A percentile compares a stretch with the other conserved stretches of the same genome.
These are phyloP conservation scores for Lasiosphaeris hirsuta DNA, from an alignment of 495 filamentous ascomycete genomes.

Conservation along the genomic window DNA sequence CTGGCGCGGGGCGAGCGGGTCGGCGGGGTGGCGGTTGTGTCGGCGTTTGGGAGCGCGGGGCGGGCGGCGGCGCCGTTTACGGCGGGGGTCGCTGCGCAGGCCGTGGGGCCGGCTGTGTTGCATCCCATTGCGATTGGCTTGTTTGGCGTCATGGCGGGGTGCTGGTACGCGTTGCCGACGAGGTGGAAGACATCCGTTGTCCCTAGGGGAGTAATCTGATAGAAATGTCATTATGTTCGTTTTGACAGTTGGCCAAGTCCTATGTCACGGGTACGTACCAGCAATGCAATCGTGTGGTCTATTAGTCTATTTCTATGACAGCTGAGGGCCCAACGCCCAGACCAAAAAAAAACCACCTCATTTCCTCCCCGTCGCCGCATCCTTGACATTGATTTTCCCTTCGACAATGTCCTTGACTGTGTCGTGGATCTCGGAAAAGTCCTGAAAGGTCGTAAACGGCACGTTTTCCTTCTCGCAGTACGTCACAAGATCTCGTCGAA, in stretches of 20 bases:
- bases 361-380: conserved; percentile 37
- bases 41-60: conserved; percentile 69
- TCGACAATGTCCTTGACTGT: conserved; percentile 70
- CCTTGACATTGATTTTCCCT: conserved; percentile 51
- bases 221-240: conserved; percentile 30
- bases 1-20: conserved; percentile 62
- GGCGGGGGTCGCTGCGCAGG: conserved; percentile 66
- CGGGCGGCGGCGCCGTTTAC: conserved; percentile 73
- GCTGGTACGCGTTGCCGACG: conserved; percentile 59
- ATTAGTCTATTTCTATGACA: conserved; percentile 11
- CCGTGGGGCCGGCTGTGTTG: conserved; percentile 67
- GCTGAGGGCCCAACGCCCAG: background rate
- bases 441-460: conserved; percentile 76
- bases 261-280: background rate
- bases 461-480: conserved; percentile 76
- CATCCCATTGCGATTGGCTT: conserved; percentile 67
- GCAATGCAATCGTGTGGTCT: background rate
- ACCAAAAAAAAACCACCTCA: conserved; percentile 6
- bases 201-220: too few relatives aligned
- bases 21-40: conserved; percentile 65
- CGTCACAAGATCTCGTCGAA: conserved; percentile 64
- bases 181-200: conserved; percentile 43
- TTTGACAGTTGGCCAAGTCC: background rate
- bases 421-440: conserved; percentile 71
- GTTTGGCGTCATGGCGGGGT: conserved; percentile 65